Percentiles rank a stretch among this genome's conserved stretches.
phyloP scores from a whole-genome alignment of 192 early-diverging fungal species.

The Piromyces sp. region DNA sequence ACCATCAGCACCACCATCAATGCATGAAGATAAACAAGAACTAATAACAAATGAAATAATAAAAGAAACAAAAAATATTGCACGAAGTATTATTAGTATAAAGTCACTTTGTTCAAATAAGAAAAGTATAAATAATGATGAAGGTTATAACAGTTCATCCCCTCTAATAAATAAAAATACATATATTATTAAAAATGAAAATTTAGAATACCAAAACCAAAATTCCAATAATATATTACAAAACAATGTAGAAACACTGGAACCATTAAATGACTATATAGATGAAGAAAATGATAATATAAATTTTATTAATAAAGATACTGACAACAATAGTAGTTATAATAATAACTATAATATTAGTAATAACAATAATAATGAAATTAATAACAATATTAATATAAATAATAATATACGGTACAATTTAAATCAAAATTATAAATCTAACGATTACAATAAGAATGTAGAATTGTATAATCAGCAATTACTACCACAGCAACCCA shows the following conservation, averaged over 20 bases:
- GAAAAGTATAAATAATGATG: not conserved
- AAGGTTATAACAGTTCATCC: too few relatives aligned
- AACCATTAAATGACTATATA: too few relatives aligned
- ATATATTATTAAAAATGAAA: too few relatives aligned
- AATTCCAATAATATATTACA: too few relatives aligned
- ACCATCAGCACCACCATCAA: not conserved
- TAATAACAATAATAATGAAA: not conserved
- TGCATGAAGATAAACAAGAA: not conserved
- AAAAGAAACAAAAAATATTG: not conserved
- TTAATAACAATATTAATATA: not conserved
- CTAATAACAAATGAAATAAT: not conserved
- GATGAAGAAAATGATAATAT: too few relatives aligned
- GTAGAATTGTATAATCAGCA: not conserved
- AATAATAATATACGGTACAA: too few relatives aligned
- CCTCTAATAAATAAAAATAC: too few relatives aligned
- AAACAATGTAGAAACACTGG: too few relatives aligned
- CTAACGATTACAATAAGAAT: not conserved
- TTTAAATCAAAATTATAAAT: too few relatives aligned
- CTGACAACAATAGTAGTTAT: too few relatives aligned
- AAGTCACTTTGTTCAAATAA: not conserved
- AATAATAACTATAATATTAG: not conserved
- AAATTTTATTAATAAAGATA: too few relatives aligned
- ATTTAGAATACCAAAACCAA: too few relatives aligned
- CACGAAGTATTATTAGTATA: not conserved
- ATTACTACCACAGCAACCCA: not conserved